Percentiles rank a stretch among this genome's conserved stretches.
phyloP scores from a whole-genome alignment of 768 basidiomycete genomes.

The Lentinula lateritia region DNA sequence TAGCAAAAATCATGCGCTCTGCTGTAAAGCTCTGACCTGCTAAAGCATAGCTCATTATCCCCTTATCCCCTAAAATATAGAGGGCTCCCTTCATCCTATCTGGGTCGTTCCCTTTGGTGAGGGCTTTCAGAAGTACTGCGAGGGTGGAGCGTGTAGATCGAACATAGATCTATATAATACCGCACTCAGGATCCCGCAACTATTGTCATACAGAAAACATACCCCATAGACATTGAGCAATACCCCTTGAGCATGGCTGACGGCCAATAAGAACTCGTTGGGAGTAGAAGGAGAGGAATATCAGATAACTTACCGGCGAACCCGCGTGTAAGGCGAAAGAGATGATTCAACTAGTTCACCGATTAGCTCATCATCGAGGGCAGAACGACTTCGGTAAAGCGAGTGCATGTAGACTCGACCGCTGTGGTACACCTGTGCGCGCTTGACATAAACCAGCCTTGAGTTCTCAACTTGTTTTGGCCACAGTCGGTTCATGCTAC shows the following conservation, averaged over 20 bases:
- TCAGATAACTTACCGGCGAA: slow-evolving; percentile 51
- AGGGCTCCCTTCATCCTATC: slow-evolving; percentile 95
- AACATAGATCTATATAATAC: slow-evolving; percentile 49
- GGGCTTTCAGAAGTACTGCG: slow-evolving; percentile 53
- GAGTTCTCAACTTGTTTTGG: slow-evolving; percentile 70
- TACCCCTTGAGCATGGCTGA: slow-evolving; percentile 64
- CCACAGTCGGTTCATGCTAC: slow-evolving; percentile 62
- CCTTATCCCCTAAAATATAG: slow-evolving; percentile 73
- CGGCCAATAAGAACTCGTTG: background rate
- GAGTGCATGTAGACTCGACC: slow-evolving; percentile 74
- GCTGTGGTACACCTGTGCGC: slow-evolving; percentile 75
- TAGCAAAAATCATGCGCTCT: background rate
- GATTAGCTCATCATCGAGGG: slow-evolving; percentile 67
- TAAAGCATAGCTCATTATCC: slow-evolving; percentile 56
- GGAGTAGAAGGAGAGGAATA: background rate
- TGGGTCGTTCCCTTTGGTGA: slow-evolving; percentile 74
- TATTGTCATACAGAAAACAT: slow-evolving; percentile 18
- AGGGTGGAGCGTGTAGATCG: slow-evolving; percentile 65
- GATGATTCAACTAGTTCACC: slow-evolving; percentile 68
- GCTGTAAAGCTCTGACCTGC: slow-evolving; percentile 39
- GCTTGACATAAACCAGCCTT: slow-evolving; percentile 67
- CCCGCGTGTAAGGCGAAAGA: slow-evolving; percentile 73
- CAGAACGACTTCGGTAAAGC: slow-evolving; percentile 66
- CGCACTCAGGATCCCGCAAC: slow-evolving; percentile 1
- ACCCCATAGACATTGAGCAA: slow-evolving; percentile 62